Percentiles rank a stretch among this genome's conserved stretches.
Conservation (phyloP, 1,139 yeast genomes). For the Scheffersomyces titani region DNA sequence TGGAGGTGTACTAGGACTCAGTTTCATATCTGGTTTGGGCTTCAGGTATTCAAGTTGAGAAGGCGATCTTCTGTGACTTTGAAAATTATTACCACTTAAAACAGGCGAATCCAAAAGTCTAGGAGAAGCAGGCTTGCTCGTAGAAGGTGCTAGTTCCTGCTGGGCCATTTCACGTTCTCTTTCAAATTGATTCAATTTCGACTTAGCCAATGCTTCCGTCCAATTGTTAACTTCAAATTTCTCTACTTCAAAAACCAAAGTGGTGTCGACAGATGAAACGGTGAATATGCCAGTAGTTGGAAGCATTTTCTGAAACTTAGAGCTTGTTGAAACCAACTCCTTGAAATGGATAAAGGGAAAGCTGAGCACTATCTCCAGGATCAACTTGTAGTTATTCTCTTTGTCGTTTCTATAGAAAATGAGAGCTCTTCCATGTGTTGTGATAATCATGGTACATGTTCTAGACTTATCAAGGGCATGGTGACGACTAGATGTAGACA, state of each 20-base stretch:
- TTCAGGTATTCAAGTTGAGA: not conserved
- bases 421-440: slow-evolving; percentile 58
- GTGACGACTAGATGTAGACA: slow-evolving; percentile 14
- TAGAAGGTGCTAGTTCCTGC: not conserved
- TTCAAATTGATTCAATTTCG: slow-evolving; percentile 51
- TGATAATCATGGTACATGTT: slow-evolving; percentile 51
- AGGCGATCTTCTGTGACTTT: not conserved
- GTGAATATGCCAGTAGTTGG: slow-evolving; percentile 55
- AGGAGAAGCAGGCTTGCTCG: slow-evolving; percentile 3
- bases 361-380: slow-evolving; percentile 50
- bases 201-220: slow-evolving; percentile 55
- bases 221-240: slow-evolving; percentile 53
- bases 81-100: not conserved
- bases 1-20: slow-evolving; percentile 3
- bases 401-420: slow-evolving; percentile 42
- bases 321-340: slow-evolving; percentile 44
- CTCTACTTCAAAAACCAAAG: slow-evolving; percentile 61
- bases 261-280: slow-evolving; percentile 45
- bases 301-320: slow-evolving; percentile 31
- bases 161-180: slow-evolving; percentile 18
- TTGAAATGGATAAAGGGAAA: slow-evolving; percentile 53
- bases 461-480: slow-evolving; percentile 38
- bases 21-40: not conserved
- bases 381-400: slow-evolving; percentile 38
- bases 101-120: slow-evolving; percentile 9